Evolutionary conservation across 2,329 filamentous ascomycete genomes (phyloP).

Genomic region (Pseudogymnoascus sp.): DNA sequence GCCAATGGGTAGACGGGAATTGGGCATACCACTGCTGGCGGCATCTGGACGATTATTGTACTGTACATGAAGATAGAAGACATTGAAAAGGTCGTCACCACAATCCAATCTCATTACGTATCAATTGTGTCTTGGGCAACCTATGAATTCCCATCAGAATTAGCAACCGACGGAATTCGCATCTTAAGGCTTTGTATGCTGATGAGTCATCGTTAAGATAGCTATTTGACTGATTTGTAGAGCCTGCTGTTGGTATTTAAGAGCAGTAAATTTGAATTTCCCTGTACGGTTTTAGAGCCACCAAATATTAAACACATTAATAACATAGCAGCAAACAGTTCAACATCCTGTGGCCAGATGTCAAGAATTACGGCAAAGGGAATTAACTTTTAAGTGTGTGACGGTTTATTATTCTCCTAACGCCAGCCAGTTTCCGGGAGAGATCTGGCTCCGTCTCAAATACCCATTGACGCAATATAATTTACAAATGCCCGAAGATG

Average conservation of each 20-base stretch:
- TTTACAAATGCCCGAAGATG: background rate
- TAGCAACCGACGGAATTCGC: background rate
- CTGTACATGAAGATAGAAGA: conserved; percentile 14
- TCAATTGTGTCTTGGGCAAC: conserved; percentile 13
- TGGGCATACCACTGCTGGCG: background rate
- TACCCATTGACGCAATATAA: conserved; percentile 6
- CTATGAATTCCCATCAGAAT: background rate
- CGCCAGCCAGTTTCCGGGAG: conserved; percentile 3
- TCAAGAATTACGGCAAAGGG: background rate
- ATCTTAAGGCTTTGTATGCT: background rate
- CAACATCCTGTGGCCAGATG: background rate
- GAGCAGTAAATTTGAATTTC: background rate
- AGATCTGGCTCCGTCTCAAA: conserved; percentile 8
- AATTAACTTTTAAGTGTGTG: background rate
- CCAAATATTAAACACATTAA: background rate
- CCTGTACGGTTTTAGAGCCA: background rate
- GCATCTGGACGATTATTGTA: conserved; percentile 3
- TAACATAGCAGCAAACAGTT: background rate
- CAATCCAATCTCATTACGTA: conserved; percentile 12
- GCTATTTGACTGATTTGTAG: background rate
- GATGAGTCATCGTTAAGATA: background rate
- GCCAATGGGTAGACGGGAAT: background rate
- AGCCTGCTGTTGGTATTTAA: background rate
- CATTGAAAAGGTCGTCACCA: conserved; percentile 15
- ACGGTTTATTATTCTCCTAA: conserved; percentile 6